Base-by-base conservation (phyloP, 1,284 basidiomycete species). In the Ustilago bromivora region DNA sequence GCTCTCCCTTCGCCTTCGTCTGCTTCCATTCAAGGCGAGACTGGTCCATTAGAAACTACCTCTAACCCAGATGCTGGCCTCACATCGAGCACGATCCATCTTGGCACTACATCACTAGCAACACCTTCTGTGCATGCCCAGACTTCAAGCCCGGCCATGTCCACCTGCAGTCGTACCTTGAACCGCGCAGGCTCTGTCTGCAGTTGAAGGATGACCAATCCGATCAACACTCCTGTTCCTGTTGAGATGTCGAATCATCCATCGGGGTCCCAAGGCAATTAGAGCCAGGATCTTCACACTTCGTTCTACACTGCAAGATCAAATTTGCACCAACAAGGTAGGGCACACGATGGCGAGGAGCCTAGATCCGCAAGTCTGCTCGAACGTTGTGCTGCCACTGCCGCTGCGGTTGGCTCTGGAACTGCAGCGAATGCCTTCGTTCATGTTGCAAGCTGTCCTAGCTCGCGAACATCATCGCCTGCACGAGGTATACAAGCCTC, bases 111-210 rank as follows among this genome's bases (percentile, higher is more conserved):
- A 13, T 67, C 68, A 4, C 61, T 65, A 6, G 61, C 67, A 6
- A 71, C 61, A 12, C 57, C 71, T 17, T 67, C 43, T 23, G 57
- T 57, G 34, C 67, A 62, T 8, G n/a, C 59, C 57, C 67, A 66
- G 53, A 54, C 64, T 17, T 58, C 68, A 35, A 71, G 73, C 40
- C 73, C 68, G 12, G 73, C 73, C 68, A 76, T 76, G 73, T 76
- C 73, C 47, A 76, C 73, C 10, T 61, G 73, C 34, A 76, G 73
- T 46, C 73, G 68, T 6, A 76, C 73, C 23, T 54, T 71, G 11
- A 65, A 66, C 12, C 68, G 68, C 15, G 59, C 68, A 5, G 59
- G 59, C 51, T 68, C 73, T 7, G 60, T 70, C 12, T 65, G 68
- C 2, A 43, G 55, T 6, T 61, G 73, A 28, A 67, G 68, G 28